Base-by-base conservation (phyloP, 139 green algal genomes). In the Micromonas commoda region DNA sequence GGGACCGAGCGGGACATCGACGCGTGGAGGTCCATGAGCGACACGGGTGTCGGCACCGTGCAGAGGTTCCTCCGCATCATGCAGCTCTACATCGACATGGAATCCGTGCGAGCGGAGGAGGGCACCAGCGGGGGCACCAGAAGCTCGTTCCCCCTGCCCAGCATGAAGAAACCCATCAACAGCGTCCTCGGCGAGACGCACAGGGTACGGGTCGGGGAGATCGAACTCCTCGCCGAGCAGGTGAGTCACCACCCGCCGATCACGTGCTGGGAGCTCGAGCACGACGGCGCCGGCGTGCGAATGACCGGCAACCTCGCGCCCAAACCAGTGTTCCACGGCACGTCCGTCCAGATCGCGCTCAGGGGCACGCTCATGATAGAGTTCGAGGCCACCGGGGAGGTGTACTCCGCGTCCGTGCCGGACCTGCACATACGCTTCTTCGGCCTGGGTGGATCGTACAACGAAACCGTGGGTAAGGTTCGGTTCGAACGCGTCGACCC, bases 181-280 rank as follows among this genome's bases (percentile, higher is more conserved):
- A 24, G n/a, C 5, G 32, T 68, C 19, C 19, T 68, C 5, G 61
- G 61, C 9, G 61, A 68, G 19, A 68, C 61, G 9, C 61, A 68
- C 19, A 24, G 61, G 9, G 32, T 68, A 13, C 31, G 32, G 19
- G 31, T 24, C 19, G 61, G 61, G 9, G 32, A 68, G 61, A 68
- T 26, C 61, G 61, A 24, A 21, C 32, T 35, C 61, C 4, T 68
- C 31, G 61, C 61, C 61, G 61, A 68, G 19, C 61, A 68, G 32
- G 61, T 68, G 19, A 35, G 61, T 21, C 61, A 68, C 32, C 61
- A 68, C 61, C 61, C 61, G 61, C 61, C 61, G n/a, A 68, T 68
- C 61, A 68, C 61, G 9, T 35, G n/a, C 19, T 68, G 61, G 61
- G 61, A 68, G 31, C 61, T 68, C n/a, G 32, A 26, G 32, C 31